Conservation (phyloP, 2,329 filamentous ascomycete species). For the Lasiodiplodia sp. region DNA sequence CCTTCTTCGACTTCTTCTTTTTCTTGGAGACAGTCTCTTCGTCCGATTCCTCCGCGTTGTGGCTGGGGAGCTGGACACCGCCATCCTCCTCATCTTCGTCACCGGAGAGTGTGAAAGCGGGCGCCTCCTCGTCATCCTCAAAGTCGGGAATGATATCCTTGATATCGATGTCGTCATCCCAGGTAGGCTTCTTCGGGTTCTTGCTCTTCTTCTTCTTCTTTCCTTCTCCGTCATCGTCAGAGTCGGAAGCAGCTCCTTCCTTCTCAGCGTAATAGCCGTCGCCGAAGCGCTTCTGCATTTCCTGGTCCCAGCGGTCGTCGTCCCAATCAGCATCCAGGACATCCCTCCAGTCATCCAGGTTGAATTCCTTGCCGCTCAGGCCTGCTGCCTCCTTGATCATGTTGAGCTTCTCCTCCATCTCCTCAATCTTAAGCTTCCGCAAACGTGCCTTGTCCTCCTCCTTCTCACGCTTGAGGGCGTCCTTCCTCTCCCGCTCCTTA, state of each 20-base stretch:
- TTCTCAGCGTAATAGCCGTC: conserved; percentile 85
- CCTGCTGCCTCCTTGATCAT: conserved; percentile 92
- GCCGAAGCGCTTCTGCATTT: conserved; percentile 88
- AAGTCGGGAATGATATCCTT: conserved; percentile 90
- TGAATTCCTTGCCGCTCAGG: conserved; percentile 68
- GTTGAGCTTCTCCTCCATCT: conserved; percentile 84
- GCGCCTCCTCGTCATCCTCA: conserved; percentile 60
- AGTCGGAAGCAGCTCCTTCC: conserved; percentile 51
- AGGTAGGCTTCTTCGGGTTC: conserved; percentile 81
- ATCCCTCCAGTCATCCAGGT: conserved; percentile 81
- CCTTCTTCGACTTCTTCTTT: conserved; percentile 54
- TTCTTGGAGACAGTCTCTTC: conserved; percentile 43
- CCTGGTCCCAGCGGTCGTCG: conserved; percentile 85
- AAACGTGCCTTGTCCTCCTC: conserved; percentile 83
- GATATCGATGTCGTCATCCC: conserved; percentile 98
- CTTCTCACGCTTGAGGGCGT: conserved; percentile 76
- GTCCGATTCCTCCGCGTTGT: conserved; percentile 45
- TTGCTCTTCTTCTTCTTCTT: conserved; percentile 57
- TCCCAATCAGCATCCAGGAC: conserved; percentile 91
- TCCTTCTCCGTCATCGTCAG: conserved; percentile 34
- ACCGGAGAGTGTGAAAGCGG: conserved; percentile 65
- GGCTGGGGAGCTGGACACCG: conserved; percentile 36
- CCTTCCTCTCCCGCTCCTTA: conserved; percentile 76
- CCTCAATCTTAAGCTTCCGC: conserved; percentile 87
- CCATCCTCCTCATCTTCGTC: conserved; percentile 52